phyloP scores from a whole-genome alignment of 176 grass and related monocot species.

The Cocos nucifera region DNA sequence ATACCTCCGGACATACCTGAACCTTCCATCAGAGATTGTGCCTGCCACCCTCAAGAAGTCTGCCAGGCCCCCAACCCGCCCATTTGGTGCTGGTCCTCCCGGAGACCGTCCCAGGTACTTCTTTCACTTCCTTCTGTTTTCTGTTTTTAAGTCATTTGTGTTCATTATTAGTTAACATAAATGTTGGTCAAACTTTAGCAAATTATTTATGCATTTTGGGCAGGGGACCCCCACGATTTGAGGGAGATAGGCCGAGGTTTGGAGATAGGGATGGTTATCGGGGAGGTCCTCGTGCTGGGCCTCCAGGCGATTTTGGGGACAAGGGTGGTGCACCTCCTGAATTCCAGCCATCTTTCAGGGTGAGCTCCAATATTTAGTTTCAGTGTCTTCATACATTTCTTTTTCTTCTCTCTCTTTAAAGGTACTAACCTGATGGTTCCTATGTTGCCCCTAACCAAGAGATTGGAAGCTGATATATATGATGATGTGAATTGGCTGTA shows the following conservation, averaged over 20 bases:
- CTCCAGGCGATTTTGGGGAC: not conserved
- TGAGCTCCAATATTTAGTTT: not conserved
- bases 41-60: slow-evolving; percentile 88
- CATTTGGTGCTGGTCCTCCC: slow-evolving; percentile 64
- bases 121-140: no score
- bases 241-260: slow-evolving; percentile 6
- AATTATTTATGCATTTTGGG: no score
- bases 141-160: no score
- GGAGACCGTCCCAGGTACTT: slow-evolving; percentile 78
- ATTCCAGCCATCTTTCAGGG: slow-evolving; percentile 2
- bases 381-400: no score
- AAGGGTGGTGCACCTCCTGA: slow-evolving; percentile 5
- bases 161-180: no score
- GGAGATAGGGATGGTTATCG: slow-evolving; percentile 5
- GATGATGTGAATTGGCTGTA: no score
- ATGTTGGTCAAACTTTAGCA: no score
- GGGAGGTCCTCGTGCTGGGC: not conserved
- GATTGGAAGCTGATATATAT: no score
- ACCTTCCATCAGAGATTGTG: slow-evolving; percentile 92
- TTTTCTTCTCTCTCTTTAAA: no score
- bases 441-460: no score
- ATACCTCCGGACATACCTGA: slow-evolving; percentile 71
- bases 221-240: not conserved
- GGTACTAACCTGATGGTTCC: no score
- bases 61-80: slow-evolving; percentile 59